Evolutionary conservation across 495 filamentous ascomycete species (phyloP), one percentile per base, ranked within the genome.

Genomic region (Staphylotrichum tortipilum): DNA sequence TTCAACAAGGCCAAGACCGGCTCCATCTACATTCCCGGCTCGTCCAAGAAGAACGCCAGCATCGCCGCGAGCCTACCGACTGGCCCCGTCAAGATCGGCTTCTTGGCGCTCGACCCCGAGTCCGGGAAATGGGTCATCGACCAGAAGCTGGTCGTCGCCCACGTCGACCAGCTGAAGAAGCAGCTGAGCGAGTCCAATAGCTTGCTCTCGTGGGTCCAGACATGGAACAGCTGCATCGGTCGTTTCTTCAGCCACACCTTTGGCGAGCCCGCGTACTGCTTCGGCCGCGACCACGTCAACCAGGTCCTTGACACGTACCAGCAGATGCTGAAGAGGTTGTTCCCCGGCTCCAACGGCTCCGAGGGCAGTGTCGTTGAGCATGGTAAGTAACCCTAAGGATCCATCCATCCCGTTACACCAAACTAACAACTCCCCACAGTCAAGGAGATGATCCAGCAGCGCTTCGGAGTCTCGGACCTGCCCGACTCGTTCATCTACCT

Each of bases 221-320:
- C 76, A 2, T 85, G 80, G 74, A 84, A 86, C 57, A 73, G 65
- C 54, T 85, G 80, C 60, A 78, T 81, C 21, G 73, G 68, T 6
- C 74, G 75, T 0, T 86, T 86, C 62, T 86, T 86, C 60, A 73
- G 69, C 53, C 76, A 78, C 54, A 84, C 82, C 30, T 86, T 87
- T 40, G 81, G 79, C 17, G 75, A 77, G 50, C 77, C 81, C 2
- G 80, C 81, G 1, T 68, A 75, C 44, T 84, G 80, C 58, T 82
- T 84, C 52, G 83, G 83, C 1, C 68, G 70, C 24, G 64, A 71
- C 24, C 83, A 87, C 53, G 74, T 85, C 33, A 76, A 85, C 53
- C 77, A 74, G 63, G 73, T 80, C 3, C 66, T 86, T 39, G 63
- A 71, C 3, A 83, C 80, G 0, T 77, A 83, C 39, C 63, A 65